Conservation (phyloP, 176 grass and related monocot genomes). For the Ampelocalamus luodianensis region DNA sequence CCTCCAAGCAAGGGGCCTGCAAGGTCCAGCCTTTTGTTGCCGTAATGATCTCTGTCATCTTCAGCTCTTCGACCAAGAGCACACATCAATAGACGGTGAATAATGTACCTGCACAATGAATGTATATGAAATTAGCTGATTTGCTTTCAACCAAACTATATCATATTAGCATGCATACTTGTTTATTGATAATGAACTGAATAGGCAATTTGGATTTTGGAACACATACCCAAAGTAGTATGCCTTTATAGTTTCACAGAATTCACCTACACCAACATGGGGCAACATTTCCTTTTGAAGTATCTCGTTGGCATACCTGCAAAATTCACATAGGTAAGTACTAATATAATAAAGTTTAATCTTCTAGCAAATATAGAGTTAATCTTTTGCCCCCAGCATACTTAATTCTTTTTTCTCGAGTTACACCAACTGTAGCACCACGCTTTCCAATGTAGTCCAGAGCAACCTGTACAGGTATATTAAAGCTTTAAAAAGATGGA, state of each 20-base stretch:
- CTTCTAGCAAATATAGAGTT: neutral
- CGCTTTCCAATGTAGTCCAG: conserved; percentile 98
- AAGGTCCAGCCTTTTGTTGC: conserved; percentile 99
- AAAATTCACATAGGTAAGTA: conserved; percentile 25
- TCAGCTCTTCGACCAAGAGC: conserved; percentile 95
- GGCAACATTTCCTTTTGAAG: conserved; percentile 99
- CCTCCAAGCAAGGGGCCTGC: conserved; percentile 95
- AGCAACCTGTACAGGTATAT: conserved; percentile 65
- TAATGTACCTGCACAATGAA: conserved; percentile 82
- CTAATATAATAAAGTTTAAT: conserved; percentile 2
- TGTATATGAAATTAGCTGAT: conserved; percentile 34
- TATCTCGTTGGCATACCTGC: conserved; percentile 94
- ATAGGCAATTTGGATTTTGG: neutral
- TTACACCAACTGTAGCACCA: conserved; percentile 94
- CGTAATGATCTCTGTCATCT: conserved; percentile 99
- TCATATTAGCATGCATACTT: conserved; percentile 24
- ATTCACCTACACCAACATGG: conserved; percentile 96
- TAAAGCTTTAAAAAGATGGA: conserved; percentile 31
- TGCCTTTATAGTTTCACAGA: conserved; percentile 98
- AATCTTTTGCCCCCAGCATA: conserved; percentile 37
- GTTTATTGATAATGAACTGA: neutral
- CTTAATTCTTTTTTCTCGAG: conserved; percentile 95
- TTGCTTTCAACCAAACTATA: conserved; percentile 32
- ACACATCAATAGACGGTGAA: conserved; percentile 94
- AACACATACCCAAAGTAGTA: conserved; percentile 92